Base-by-base conservation (phyloP, 2,329 filamentous ascomycete genomes). In the Ophiostoma ulmi region DNA sequence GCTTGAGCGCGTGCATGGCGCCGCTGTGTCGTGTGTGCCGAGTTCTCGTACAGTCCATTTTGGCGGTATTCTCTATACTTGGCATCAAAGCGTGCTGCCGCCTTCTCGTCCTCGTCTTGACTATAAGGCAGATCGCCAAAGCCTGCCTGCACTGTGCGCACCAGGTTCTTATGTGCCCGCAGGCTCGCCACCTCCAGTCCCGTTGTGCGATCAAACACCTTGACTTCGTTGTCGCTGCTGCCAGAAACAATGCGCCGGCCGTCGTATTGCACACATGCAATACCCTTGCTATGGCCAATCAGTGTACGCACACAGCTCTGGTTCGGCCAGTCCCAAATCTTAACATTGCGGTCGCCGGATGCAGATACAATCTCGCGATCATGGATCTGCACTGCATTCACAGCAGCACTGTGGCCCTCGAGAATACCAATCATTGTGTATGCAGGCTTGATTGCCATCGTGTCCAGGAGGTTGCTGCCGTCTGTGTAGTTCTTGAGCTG, bases 191-290 rank as follows among this genome's bases (percentile, higher is more conserved):
- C 93, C 79, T 98, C 94, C 13, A 95, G 89, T 4, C 91, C 91
- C 0, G 93, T 93, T 65, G 87, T 86, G 64, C 91, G 90, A 78
- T 98, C 95, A 78, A 97, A 99, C 26, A 99, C 95, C 75, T 95
- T 93, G 41, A 99, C 93, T 58, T 95, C 94, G 77, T 96, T 93
- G 79, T 99, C 95, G 75, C 94, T 97, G 79, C 94, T 97, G 2
- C 95, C 95, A 75, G 93, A 97, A 69, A 99, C 93, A 73, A 99
- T 96, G 26, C 95, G 88, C 68, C 92, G 89, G 36, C 93, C 93
- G 78, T 99, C 95, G 77, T 95, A 98, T 79, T 99, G 94, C 20
- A 99, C 94, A 78, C 95, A 99, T 2, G 95, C 95, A 75, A 99
- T 98, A 41, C 95, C 95, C 78, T 99, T 99, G 73, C 88, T 88